phyloP scores from a whole-genome alignment of 2,329 filamentous ascomycete species.

The Colletotrichum lini region DNA sequence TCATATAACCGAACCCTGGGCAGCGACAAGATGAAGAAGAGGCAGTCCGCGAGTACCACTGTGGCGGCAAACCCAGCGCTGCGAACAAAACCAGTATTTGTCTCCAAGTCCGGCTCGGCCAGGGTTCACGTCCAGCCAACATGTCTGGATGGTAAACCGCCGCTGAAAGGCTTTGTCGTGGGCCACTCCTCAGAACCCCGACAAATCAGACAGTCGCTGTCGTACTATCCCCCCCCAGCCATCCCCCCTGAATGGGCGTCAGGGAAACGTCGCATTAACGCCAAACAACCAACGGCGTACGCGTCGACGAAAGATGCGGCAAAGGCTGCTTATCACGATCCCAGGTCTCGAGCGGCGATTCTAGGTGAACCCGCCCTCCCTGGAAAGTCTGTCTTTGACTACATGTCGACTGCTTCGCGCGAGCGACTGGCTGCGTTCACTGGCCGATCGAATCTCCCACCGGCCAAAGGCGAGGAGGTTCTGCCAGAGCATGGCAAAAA shows the following conservation, averaged over 20 bases:
- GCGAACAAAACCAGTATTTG: constrained; percentile 79
- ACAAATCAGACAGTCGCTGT: constrained; percentile 56
- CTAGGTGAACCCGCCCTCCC: constrained; percentile 85
- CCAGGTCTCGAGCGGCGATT: constrained; percentile 78
- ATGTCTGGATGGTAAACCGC: constrained; percentile 87
- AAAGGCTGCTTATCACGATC: constrained; percentile 81
- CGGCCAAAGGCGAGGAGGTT: constrained; percentile 83
- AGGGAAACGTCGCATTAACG: constrained; percentile 50
- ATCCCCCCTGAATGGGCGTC: constrained; percentile 84
- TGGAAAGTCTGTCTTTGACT: constrained; percentile 97
- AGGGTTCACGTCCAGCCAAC: constrained; percentile 61
- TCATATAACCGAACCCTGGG: constrained; percentile 88
- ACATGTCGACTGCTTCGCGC: constrained; percentile 82
- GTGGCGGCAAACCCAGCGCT: constrained; percentile 74
- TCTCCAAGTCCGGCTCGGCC: constrained; percentile 68
- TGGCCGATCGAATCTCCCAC: constrained; percentile 83
- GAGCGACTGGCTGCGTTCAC: constrained; percentile 82
- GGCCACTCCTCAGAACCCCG: constrained; percentile 67
- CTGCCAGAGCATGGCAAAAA: constrained; percentile 75
- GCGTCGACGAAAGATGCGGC: constrained; percentile 83
- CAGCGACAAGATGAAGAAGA: constrained; percentile 81
- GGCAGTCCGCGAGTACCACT: constrained; percentile 52
- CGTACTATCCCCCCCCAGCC: constrained; percentile 74
- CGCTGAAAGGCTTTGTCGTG: constrained; percentile 85
- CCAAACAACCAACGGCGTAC: constrained; percentile 54